Conservation (phyloP, 768 basidiomycete species). For the Candolleomyces eurysporus region DNA sequence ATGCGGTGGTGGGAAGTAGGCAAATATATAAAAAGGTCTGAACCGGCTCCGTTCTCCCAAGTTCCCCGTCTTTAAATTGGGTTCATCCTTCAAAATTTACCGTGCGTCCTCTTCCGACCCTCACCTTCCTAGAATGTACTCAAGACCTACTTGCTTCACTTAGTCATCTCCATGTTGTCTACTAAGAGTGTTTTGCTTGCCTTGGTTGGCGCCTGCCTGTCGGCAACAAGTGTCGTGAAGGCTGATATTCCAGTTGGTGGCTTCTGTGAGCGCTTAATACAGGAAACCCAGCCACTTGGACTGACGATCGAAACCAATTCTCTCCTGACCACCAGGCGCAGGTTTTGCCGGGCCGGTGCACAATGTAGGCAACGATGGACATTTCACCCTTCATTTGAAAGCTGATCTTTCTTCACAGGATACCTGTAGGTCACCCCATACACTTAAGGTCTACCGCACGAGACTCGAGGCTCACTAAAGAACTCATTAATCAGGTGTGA, state of each 20-base stretch:
- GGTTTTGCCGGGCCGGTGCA: conserved; percentile 8
- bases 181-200: not conserved
- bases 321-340: not conserved
- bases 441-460: too few relatives aligned
- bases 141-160: too few relatives aligned
- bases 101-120: too few relatives aligned
- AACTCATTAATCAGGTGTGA: too few relatives aligned
- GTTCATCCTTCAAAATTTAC: too few relatives aligned
- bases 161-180: not conserved
- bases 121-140: too few relatives aligned
- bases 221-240: not conserved
- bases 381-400: not conserved
- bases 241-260: conserved; percentile 6
- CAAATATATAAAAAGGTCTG: too few relatives aligned
- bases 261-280: not conserved
- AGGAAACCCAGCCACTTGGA: not conserved
- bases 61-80: too few relatives aligned
- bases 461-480: too few relatives aligned
- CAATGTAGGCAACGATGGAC: not conserved
- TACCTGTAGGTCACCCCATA: too few relatives aligned
- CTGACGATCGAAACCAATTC: not conserved
- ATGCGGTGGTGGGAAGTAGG: too few relatives aligned
- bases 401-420: not conserved
- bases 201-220: not conserved
- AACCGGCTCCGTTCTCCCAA: too few relatives aligned